These are phyloP conservation scores for Ophiostoma quercus DNA, from an alignment of 2,329 filamentous ascomycete species.

Conservation along the genomic window DNA sequence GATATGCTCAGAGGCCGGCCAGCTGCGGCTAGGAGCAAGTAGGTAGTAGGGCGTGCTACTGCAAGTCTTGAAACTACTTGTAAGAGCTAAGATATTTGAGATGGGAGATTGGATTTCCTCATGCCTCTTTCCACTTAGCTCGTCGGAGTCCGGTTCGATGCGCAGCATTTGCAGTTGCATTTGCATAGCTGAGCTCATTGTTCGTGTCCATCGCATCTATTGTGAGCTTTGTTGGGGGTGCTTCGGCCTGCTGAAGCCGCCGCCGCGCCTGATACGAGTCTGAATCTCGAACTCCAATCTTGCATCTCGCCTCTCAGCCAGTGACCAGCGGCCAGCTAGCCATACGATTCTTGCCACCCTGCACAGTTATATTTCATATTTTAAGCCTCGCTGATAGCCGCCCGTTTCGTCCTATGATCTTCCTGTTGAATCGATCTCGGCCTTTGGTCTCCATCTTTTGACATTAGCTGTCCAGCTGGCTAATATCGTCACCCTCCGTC, in stretches of 20 bases:
- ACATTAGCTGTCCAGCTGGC: background rate
- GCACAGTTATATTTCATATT: background rate
- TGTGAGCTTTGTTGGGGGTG: background rate
- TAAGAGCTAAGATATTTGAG: background rate
- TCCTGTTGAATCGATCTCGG: conserved; percentile 5
- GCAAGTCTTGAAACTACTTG: background rate
- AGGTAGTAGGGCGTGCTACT: background rate
- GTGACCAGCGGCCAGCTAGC: background rate
- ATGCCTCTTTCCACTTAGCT: background rate
- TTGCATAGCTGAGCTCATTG: background rate
- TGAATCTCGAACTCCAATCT: background rate
- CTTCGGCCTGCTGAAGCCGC: background rate
- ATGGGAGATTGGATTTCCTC: background rate
- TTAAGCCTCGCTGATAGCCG: conserved; percentile 8
- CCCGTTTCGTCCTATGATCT: background rate
- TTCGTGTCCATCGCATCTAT: background rate
- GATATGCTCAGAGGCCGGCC: background rate
- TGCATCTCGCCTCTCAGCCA: background rate
- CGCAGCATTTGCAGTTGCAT: background rate
- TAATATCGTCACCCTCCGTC: background rate
- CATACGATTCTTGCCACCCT: background rate
- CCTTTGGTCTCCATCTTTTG: background rate
- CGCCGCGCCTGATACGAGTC: background rate
- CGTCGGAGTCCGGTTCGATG: background rate
- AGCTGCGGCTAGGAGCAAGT: background rate